Conservation (phyloP, 2,329 filamentous ascomycete species). For the Sporothrix sp. region DNA sequence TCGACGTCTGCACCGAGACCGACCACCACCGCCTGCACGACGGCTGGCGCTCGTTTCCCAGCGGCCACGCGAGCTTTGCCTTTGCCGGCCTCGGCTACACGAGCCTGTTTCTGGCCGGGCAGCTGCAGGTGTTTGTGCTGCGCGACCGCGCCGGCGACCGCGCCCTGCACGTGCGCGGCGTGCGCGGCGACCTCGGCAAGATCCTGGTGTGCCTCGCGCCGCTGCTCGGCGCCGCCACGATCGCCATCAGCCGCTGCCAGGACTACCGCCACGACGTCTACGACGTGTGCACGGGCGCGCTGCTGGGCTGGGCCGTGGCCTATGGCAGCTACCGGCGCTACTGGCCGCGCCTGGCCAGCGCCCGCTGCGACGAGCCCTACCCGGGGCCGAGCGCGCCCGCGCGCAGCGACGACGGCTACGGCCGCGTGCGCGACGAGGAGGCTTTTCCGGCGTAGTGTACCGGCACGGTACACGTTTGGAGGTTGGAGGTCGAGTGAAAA, state of each 20-base stretch:
- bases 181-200: constrained; percentile 39
- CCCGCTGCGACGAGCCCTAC: constrained; percentile 48
- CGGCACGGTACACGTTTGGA: no score
- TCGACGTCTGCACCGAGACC: constrained; percentile 63
- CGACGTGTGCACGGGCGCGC: constrained; percentile 53
- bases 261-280: constrained; percentile 65
- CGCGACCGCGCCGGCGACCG: background rate
- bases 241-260: constrained; percentile 59
- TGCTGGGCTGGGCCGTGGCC: constrained; percentile 49
- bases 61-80: constrained; percentile 68
- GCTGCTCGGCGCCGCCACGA: constrained; percentile 53
- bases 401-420: constrained; percentile 24
- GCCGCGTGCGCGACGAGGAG: constrained; percentile 45
- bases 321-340: constrained; percentile 59
- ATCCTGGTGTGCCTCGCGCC: constrained; percentile 49
- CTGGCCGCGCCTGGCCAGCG: constrained; percentile 46
- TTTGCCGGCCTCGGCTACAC: constrained; percentile 73
- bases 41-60: constrained; percentile 76
- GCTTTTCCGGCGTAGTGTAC: no score
- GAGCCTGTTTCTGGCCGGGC: constrained; percentile 58
- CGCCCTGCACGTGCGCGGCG: constrained; percentile 6
- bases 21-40: constrained; percentile 63
- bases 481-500: no score
- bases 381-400: constrained; percentile 29
- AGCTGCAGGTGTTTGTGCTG: constrained; percentile 47